These are phyloP conservation scores for Eleusine coracana DNA, from an alignment of 176 grass and related monocot genomes.

Conservation along the genomic window DNA sequence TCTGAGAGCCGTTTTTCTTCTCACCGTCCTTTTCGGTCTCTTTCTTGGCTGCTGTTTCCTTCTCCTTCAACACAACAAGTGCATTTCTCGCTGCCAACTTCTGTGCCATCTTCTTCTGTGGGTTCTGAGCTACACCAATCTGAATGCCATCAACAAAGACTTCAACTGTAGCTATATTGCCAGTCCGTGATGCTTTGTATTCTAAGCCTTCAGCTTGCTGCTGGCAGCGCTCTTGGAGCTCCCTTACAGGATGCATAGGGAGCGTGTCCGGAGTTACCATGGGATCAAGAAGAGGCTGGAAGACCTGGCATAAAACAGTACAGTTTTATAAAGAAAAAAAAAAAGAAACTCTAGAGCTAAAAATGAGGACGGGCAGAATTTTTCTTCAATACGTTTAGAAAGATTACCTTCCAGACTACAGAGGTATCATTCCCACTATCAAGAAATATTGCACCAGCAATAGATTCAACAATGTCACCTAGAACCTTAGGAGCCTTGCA, in stretches of 20 bases:
- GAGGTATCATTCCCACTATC: slow-evolving; percentile 76
- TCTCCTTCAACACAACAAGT: slow-evolving; percentile 78
- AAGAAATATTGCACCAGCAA: slow-evolving; percentile 92
- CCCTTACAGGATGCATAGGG: slow-evolving; percentile 96
- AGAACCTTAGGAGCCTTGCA: slow-evolving; percentile 98
- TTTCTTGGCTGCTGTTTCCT: slow-evolving; percentile 73
- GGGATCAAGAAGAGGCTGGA: slow-evolving; percentile 76
- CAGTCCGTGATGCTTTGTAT: slow-evolving; percentile 81
- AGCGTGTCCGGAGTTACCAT: slow-evolving; percentile 95
- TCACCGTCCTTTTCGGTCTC: slow-evolving; percentile 66
- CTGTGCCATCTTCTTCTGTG: slow-evolving; percentile 99
- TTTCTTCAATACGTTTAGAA: background rate
- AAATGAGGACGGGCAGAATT: slow-evolving; percentile 13
- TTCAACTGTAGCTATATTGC: slow-evolving; percentile 86
- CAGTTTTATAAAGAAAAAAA: background rate
- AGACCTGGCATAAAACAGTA: slow-evolving; percentile 56
- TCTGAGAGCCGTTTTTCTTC: slow-evolving; percentile 67
- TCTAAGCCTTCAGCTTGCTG: slow-evolving; percentile 95
- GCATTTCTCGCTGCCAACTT: slow-evolving; percentile 96
- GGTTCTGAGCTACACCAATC: slow-evolving; percentile 92
- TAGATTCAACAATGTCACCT: slow-evolving; percentile 94
- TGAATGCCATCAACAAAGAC: slow-evolving; percentile 92
- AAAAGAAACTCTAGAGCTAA: background rate
- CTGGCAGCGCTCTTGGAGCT: slow-evolving; percentile 98
- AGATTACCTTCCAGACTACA: slow-evolving; percentile 78